These are phyloP conservation scores for Psophocarpus tetragonolobus DNA, from an alignment of 306 rosid genomes.

Conservation along the genomic window DNA sequence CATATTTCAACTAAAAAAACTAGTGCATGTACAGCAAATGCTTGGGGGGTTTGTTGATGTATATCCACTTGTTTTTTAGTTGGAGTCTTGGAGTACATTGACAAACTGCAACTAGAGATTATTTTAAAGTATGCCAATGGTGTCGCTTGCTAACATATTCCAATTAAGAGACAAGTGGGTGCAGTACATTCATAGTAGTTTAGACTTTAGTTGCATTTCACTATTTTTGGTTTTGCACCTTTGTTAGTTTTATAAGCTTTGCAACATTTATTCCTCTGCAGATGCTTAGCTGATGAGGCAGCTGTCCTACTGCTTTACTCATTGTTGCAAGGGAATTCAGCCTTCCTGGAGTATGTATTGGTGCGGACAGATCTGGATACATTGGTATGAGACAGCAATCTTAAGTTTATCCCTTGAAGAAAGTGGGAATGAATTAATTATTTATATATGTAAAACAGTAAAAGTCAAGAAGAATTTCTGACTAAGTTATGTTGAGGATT, in stretches of 20 bases:
- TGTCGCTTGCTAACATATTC: too few species aligned
- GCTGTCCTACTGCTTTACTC: slow-evolving; percentile 94
- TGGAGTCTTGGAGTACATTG: too few species aligned
- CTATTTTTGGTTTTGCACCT: slow-evolving; percentile 13
- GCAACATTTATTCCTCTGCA: slow-evolving; percentile 42
- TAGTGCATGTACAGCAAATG: too few species aligned
- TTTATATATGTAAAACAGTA: slow-evolving; percentile 6
- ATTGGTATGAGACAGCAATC: slow-evolving; percentile 64
- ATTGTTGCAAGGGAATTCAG: slow-evolving; percentile 89
- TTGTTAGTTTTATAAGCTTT: neutral
- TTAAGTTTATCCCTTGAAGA: slow-evolving; percentile 28
- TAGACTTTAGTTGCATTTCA: slow-evolving; percentile 10
- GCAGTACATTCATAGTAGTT: neutral
- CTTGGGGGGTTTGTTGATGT: too few species aligned
- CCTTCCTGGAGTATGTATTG: slow-evolving; percentile 92
- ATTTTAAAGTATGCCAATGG: too few species aligned
- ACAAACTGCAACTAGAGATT: too few species aligned
- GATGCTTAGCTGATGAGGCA: slow-evolving; percentile 92
- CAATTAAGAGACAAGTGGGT: too few species aligned
- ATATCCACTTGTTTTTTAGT: too few species aligned
- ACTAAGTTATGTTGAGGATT: slow-evolving; percentile 1
- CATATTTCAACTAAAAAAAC: too few species aligned
- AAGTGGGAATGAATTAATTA: slow-evolving; percentile 21
- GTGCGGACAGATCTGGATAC: slow-evolving; percentile 99
- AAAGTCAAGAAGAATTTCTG: slow-evolving; percentile 24